Evolutionary conservation across 1,284 basidiomycete species (phyloP).

Genomic region (Cryptococcus sp.): DNA sequence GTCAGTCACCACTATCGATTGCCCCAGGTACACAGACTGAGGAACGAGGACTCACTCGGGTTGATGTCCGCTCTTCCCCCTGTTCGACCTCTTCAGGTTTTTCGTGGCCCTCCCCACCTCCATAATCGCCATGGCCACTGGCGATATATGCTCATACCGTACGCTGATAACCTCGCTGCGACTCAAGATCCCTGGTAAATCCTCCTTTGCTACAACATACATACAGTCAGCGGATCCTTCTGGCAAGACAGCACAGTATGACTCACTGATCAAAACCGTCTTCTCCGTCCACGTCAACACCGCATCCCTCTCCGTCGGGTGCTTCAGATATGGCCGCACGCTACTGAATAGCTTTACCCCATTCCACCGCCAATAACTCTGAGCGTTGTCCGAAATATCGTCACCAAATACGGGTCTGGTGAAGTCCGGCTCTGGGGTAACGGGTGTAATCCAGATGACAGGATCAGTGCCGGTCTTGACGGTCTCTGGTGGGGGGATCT

Average conservation of each 20-base stretch:
- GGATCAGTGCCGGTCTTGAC: slow-evolving; percentile 75
- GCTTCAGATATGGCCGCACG: slow-evolving; percentile 65
- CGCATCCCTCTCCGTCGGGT: slow-evolving; percentile 50
- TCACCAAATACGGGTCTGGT: slow-evolving; percentile 76
- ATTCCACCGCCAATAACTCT: slow-evolving; percentile 63
- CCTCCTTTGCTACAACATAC: slow-evolving; percentile 59
- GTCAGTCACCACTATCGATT: background rate
- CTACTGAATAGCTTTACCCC: slow-evolving; percentile 77
- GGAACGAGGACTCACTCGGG: slow-evolving; percentile 29
- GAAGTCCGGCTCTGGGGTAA: slow-evolving; percentile 80
- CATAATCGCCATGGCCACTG: slow-evolving; percentile 75
- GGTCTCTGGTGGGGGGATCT: slow-evolving; percentile 74
- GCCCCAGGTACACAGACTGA: background rate
- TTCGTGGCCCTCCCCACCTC: slow-evolving; percentile 60
- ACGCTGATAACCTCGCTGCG: slow-evolving; percentile 82
- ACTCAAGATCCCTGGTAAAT: slow-evolving; percentile 86
- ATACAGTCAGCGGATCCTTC: background rate
- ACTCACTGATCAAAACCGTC: slow-evolving; percentile 67
- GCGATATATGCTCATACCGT: slow-evolving; percentile 74
- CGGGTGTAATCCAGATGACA: slow-evolving; percentile 82
- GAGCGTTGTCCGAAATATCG: slow-evolving; percentile 74
- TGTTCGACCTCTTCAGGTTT: slow-evolving; percentile 22
- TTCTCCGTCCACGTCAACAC: slow-evolving; percentile 81
- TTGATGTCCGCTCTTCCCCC: slow-evolving; percentile 13
- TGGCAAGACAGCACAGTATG: background rate